Base-by-base conservation (phyloP, 2,329 filamentous ascomycete species). In the Ceratocystis destructans region DNA sequence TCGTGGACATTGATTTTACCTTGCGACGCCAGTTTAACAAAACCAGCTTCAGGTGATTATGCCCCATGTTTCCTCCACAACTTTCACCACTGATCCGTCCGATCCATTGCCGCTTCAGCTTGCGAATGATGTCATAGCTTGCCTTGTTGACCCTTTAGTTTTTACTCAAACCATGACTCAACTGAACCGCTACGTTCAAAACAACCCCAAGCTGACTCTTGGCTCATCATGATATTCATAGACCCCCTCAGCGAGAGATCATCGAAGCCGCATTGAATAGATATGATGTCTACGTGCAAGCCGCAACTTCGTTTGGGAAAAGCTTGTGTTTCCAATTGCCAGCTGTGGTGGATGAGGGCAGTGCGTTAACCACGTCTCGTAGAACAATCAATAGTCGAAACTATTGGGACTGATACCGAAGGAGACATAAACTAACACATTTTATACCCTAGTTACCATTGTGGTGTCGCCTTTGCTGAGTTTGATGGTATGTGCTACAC, bases 301-400 rank as follows among this genome's bases (percentile, higher is more conserved):
- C 93, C 61, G 89, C 89, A 65, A 92, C 89, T 2, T 90, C 87
- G 8, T 96, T 96, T 74, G 93, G 92, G 53, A 96, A 96, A 76
- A 95, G 90, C 72, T 76, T 96, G 64, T 96, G 93, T 77, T 96
- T 93, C 73, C 92, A 96, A 74, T 80, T 96, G 0, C 92, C 92
- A 7, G 92, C 92, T 28, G 86, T 96, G 41, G 86, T 96, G 66
- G 88, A 93, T 72, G 84, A 87, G 74, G 93, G 93, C 70, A 90
- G 89, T 91, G 77, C 72, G 86, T 82, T 44, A 5, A 46, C 45
- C 20, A 5, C 41, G 12, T 22, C 41, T 48, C 50, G 37, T 17
- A n/a, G 17, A 59, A n/a, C n/a, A 59, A 3, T 6, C 55, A 48
- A n/a, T 62, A 25, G 22, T 8, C 6, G 53, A n/a, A 5, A 17